phyloP scores from a whole-genome alignment of 495 filamentous ascomycete species.

The Lasiosphaeria miniovina region DNA sequence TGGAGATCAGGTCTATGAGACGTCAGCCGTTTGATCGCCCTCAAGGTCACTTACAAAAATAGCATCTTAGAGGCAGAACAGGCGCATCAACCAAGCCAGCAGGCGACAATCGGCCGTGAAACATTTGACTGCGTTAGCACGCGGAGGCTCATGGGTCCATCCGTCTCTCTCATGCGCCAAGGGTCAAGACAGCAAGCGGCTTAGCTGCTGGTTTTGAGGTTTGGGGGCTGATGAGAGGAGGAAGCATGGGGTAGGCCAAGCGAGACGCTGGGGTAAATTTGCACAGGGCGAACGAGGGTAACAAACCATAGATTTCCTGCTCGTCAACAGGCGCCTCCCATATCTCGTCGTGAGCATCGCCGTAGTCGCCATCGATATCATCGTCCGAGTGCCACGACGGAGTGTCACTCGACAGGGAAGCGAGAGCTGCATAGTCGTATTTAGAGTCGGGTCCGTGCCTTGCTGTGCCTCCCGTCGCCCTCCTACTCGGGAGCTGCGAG shows the following conservation, averaged over 20 bases:
- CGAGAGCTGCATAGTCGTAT: slow-evolving; percentile 34
- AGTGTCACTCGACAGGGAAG: slow-evolving; percentile 20
- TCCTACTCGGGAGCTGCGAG: slow-evolving; percentile 82
- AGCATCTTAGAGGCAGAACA: neutral
- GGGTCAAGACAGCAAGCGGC: too few species aligned
- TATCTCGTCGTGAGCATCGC: slow-evolving; percentile 47
- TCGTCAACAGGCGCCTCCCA: slow-evolving; percentile 82
- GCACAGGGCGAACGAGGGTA: neutral
- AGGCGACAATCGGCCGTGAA: slow-evolving; percentile 9
- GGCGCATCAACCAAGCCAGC: neutral
- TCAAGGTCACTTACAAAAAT: slow-evolving; percentile 13
- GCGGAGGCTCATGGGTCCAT: too few species aligned
- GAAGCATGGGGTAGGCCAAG: neutral
- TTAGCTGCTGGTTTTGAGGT: neutral
- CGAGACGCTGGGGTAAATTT: neutral
- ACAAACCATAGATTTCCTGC: slow-evolving; percentile 90
- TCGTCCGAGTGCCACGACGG: slow-evolving; percentile 35
- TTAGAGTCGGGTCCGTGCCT: slow-evolving; percentile 31
- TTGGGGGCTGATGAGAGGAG: neutral
- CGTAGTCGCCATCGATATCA: slow-evolving; percentile 51
- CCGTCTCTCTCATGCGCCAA: too few species aligned
- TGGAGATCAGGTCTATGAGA: slow-evolving; percentile 79
- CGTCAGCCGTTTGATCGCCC: slow-evolving; percentile 37
- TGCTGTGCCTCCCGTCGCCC: slow-evolving; percentile 31
- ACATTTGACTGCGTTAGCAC: slow-evolving; percentile 1